Evolutionary conservation across 2,329 filamentous ascomycete species (phyloP).

Genomic region (Colletotrichum lini): DNA sequence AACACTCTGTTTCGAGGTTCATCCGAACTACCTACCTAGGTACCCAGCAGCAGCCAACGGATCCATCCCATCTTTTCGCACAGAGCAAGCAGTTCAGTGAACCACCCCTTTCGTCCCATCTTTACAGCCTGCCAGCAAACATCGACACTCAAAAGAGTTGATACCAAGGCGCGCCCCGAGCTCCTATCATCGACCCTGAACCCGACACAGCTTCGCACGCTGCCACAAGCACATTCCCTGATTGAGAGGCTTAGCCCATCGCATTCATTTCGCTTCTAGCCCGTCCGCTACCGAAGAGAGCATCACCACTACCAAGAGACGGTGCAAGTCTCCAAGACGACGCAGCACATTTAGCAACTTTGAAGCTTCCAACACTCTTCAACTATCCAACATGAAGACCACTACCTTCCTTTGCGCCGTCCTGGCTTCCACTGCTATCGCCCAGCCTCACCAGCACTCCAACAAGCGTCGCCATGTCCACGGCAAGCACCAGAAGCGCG

Average conservation of each 20-base stretch:
- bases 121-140: slow-evolving; percentile 28
- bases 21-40: slow-evolving; percentile 21
- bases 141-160: slow-evolving; percentile 10
- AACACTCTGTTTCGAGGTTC: slow-evolving; percentile 32
- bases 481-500: slow-evolving; percentile 52
- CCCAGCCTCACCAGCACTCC: slow-evolving; percentile 63
- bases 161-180: slow-evolving; percentile 39
- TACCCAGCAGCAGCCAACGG: slow-evolving; percentile 1
- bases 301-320: slow-evolving; percentile 20
- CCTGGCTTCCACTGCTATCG: slow-evolving; percentile 61
- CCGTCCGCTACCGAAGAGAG: slow-evolving; percentile 26
- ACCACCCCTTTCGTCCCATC: slow-evolving; percentile 36
- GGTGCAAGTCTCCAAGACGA: slow-evolving; percentile 28
- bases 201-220: slow-evolving; percentile 22
- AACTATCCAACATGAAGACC: slow-evolving; percentile 60
- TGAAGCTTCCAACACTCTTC: slow-evolving; percentile 17
- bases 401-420: slow-evolving; percentile 56
- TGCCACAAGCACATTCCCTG: slow-evolving; percentile 41
- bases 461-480: slow-evolving; percentile 55
- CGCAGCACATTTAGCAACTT: slow-evolving; percentile 6
- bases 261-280: slow-evolving; percentile 42
- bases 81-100: slow-evolving; percentile 40
- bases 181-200: slow-evolving; percentile 30
- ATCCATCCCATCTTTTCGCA: slow-evolving; percentile 33
- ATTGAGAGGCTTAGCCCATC: slow-evolving; percentile 26